Percentiles rank a stretch among this genome's conserved stretches.
These are phyloP conservation scores for Penicillium roqueforti DNA, from an alignment of 495 filamentous ascomycete species.

Conservation along the genomic window DNA sequence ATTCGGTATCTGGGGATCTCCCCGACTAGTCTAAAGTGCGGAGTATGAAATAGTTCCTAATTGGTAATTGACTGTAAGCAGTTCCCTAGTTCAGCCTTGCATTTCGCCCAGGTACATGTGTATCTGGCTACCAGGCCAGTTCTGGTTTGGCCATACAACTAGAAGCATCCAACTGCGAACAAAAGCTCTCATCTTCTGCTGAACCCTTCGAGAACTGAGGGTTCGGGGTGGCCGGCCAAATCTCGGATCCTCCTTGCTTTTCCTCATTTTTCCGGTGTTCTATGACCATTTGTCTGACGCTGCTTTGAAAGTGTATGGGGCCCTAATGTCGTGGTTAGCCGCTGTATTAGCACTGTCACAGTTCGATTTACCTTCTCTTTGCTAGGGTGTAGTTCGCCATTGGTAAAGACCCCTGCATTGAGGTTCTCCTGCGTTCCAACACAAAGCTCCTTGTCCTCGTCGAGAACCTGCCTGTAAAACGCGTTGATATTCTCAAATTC, in stretches of 20 bases:
- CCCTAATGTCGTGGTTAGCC: constrained; percentile 13
- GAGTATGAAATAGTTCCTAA: no score
- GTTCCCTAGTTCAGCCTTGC: no score
- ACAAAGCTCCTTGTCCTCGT: constrained; percentile 49
- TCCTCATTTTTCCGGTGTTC: constrained; percentile 36
- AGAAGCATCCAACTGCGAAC: constrained; percentile 24
- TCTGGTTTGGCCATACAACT: constrained; percentile 21
- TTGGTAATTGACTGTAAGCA: no score
- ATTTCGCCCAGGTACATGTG: no score
- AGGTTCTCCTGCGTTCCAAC: constrained; percentile 44
- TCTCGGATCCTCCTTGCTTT: constrained; percentile 30
- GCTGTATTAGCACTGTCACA: not conserved
- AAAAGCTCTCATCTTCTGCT: constrained; percentile 26
- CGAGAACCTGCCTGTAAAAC: constrained; percentile 43
- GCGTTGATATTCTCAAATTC: constrained; percentile 42
- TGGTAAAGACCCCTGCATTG: constrained; percentile 43
- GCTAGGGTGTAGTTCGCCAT: constrained; percentile 47
- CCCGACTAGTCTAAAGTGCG: no score
- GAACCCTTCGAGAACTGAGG: constrained; percentile 14
- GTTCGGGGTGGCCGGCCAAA: constrained; percentile 39
- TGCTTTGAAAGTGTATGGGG: constrained; percentile 43
- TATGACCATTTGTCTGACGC: constrained; percentile 35
- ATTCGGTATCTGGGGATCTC: not conserved
- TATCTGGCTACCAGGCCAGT: constrained; percentile 19
- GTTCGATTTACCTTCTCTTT: constrained; percentile 36